Evolutionary conservation across 768 basidiomycete genomes (phyloP).

Genomic region (Amanita polypyramis): DNA sequence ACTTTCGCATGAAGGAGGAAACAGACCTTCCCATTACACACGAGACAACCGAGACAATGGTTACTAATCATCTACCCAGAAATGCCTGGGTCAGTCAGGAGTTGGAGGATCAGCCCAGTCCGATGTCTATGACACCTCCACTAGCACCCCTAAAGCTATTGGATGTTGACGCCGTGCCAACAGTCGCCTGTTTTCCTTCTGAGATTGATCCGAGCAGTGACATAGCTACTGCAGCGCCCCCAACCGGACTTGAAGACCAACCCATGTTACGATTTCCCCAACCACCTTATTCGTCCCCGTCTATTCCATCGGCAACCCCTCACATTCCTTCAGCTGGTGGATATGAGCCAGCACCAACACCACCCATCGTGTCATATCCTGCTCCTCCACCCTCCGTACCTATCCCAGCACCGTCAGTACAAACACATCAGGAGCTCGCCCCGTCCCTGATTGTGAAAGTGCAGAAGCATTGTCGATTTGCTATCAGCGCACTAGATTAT

Average conservation of each 20-base stretch:
- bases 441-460: conserved; percentile 58
- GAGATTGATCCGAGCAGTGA: neutral
- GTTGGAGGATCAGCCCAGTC: conserved; percentile 20
- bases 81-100: conserved; percentile 33
- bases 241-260: neutral
- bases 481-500: conserved; percentile 92
- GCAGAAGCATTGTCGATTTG: conserved; percentile 90
- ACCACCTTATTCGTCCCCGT: conserved; percentile 11
- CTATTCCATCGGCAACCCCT: conserved; percentile 11
- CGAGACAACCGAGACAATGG: neutral
- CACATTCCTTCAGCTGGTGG: neutral
- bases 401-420: conserved; percentile 17
- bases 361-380: conserved; percentile 6
- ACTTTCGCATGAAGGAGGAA: neutral
- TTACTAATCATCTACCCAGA: neutral
- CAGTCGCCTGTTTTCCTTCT: neutral
- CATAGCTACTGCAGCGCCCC: neutral
- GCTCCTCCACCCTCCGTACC: conserved; percentile 9
- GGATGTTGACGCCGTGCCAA: neutral
- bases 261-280: neutral
- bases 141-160: conserved; percentile 15
- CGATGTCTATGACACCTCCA: conserved; percentile 12
- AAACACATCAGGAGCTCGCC: conserved; percentile 37
- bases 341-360: neutral
- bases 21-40: neutral